Evolutionary conservation across 306 rosid genomes (phyloP), one percentile per base, ranked within the genome.

Genomic region (Fragaria iinumae): DNA sequence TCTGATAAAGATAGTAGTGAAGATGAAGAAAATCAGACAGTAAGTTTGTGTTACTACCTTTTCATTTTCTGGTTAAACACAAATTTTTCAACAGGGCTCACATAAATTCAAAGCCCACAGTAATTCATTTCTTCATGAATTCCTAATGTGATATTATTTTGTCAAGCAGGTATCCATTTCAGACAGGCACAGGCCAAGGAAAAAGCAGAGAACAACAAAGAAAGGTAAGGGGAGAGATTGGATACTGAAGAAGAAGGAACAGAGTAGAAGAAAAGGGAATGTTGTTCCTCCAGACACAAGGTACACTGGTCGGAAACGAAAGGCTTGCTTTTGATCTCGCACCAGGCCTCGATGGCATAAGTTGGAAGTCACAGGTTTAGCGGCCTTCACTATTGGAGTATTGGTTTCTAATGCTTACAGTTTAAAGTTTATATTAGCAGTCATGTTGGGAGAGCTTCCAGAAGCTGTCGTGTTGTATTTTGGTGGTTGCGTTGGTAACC

Each of bases 261-360:
- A 92, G 73, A 87, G 84, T 96, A 95, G 97, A 75, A 92, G 89
- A 74, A 90, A 92, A 84, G 99, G 97, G 71, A 87, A 95, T 59
- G 82, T 6, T 10, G 97, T 95, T 45, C 97, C 97, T 23, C 82
- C 72, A 3, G 88, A 95, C 76, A 79, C 96, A 11, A 95, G 88
- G 80, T 95, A 90, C 87, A 92, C 92, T 0, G 97, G 90, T 80
- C 91, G 97, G 49, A 95, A 95, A 81, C 87, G 97, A 2, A 95
- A 95, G 87, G 80, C 83, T 53, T 93, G 88, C 43, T 95, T 95
- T 76, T 95, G 87, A 92, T 66, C 34, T 62, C 45, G 45, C 71
- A 45, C 21, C 2, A 32, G n/a, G 13, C 34, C 71, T 62, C 29
- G 14, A 74, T 59, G n/a, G 1, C 36, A 17, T 53, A 6, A 3